Conservation (phyloP, 352 stramenopile species). For the Pythium sukuiense region DNA sequence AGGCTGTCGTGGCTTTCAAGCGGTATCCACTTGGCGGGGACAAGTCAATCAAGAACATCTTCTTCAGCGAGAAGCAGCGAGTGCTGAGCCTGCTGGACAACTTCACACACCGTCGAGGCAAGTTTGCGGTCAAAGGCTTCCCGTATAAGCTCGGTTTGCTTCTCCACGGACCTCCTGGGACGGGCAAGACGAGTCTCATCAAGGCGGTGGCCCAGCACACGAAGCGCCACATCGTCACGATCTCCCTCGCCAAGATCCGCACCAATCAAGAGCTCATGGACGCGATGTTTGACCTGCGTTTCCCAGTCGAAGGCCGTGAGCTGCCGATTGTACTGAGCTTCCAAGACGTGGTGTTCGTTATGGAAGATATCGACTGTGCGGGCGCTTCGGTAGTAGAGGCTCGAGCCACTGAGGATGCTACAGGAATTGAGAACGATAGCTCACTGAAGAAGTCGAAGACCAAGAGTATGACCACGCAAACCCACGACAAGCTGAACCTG, state of each 20-base stretch:
- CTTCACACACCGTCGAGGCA: slow-evolving; percentile 66
- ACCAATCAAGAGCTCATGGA: slow-evolving; percentile 85
- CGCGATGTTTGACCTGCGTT: slow-evolving; percentile 72
- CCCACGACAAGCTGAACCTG: slow-evolving; percentile 64
- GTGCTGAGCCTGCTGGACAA: slow-evolving; percentile 76
- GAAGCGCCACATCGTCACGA: slow-evolving; percentile 72
- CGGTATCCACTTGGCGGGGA: slow-evolving; percentile 81
- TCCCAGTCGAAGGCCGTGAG: slow-evolving; percentile 53
- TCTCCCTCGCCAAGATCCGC: slow-evolving; percentile 71
- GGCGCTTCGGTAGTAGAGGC: slow-evolving; percentile 59
- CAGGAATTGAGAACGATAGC: not conserved
- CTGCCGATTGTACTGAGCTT: slow-evolving; percentile 65
- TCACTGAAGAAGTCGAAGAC: not conserved
- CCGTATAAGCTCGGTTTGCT: slow-evolving; percentile 89
- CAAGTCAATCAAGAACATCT: slow-evolving; percentile 89
- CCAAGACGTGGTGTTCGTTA: slow-evolving; percentile 87
- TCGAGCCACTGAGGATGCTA: slow-evolving; percentile 21
- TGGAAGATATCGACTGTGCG: slow-evolving; percentile 88
- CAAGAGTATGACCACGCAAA: slow-evolving; percentile 24
- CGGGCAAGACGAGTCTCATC: slow-evolving; percentile 91
- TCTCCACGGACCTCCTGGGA: slow-evolving; percentile 86
- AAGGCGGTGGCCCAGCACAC: slow-evolving; percentile 85
- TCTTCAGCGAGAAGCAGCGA: slow-evolving; percentile 81
- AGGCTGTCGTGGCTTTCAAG: slow-evolving; percentile 39
- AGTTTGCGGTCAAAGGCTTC: slow-evolving; percentile 87